Conservation (phyloP, 2,329 filamentous ascomycete genomes). For the Drechslerella dactyloides region DNA sequence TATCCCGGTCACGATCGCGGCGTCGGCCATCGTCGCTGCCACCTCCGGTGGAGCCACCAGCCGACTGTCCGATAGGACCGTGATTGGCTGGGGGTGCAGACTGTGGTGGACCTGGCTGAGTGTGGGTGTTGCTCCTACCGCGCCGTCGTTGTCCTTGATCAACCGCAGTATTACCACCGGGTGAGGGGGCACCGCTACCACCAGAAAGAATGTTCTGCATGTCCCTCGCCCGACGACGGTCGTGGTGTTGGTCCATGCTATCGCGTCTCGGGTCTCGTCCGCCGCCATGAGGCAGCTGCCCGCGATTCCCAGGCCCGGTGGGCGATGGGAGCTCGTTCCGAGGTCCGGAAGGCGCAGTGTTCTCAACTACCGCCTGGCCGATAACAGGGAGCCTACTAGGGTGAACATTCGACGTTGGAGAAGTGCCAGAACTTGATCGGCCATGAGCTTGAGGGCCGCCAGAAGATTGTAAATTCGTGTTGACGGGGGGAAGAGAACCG, state of each 20-base stretch:
- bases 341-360: slow-evolving; percentile 43
- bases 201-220: slow-evolving; percentile 52
- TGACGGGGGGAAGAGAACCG: slow-evolving; percentile 22
- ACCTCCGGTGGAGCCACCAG: slow-evolving; percentile 37
- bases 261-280: slow-evolving; percentile 42
- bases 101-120: slow-evolving; percentile 17
- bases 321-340: slow-evolving; percentile 50
- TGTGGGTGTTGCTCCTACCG: slow-evolving; percentile 47
- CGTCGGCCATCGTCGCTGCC: slow-evolving; percentile 51
- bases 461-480: slow-evolving; percentile 32
- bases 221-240: slow-evolving; percentile 53
- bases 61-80: slow-evolving; percentile 13
- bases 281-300: slow-evolving; percentile 18
- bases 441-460: slow-evolving; percentile 39
- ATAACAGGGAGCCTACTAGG: slow-evolving; percentile 37
- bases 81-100: slow-evolving; percentile 13
- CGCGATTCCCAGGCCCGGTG: slow-evolving; percentile 52
- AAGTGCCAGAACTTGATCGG: slow-evolving; percentile 27
- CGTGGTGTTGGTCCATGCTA: slow-evolving; percentile 52
- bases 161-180: slow-evolving; percentile 43
- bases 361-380: slow-evolving; percentile 29
- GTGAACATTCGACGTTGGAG: slow-evolving; percentile 37
- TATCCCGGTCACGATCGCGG: slow-evolving; percentile 49
- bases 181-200: slow-evolving; percentile 49
- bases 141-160: slow-evolving; percentile 47